Evolutionary conservation across 495 filamentous ascomycete species (phyloP).

Genomic region (Neurospora terricola): DNA sequence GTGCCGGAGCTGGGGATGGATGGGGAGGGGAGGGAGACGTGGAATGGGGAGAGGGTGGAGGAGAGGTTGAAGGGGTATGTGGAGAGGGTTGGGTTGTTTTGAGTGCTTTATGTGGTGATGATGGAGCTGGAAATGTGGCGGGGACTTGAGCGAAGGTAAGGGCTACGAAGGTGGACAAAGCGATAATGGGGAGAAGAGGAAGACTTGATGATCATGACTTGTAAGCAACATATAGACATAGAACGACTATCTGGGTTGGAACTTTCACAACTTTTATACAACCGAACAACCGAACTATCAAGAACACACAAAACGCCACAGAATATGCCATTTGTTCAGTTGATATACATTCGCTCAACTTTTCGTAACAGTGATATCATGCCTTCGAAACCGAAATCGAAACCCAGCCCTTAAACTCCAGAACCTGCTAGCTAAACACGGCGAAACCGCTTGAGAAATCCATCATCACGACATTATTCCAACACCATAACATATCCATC

Average conservation of each 20-base stretch:
- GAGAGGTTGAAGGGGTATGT: slow-evolving; percentile 45
- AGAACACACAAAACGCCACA: not conserved
- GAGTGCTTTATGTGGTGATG: not conserved
- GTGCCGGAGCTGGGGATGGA: slow-evolving; percentile 52
- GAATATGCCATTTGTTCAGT: not conserved
- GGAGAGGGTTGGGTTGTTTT: slow-evolving; percentile 6
- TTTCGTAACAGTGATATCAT: not conserved
- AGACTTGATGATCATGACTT: not conserved
- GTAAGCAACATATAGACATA: not conserved
- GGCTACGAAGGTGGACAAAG: not conserved
- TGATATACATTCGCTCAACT: not conserved
- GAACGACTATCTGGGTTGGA: not conserved
- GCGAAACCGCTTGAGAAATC: not conserved
- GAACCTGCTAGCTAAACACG: not conserved
- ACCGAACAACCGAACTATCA: not conserved
- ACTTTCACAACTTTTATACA: not conserved
- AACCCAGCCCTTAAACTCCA: not conserved
- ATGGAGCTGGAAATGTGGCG: not conserved
- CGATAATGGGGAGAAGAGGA: not conserved
- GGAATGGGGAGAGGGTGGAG: slow-evolving; percentile 58
- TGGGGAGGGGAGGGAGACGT: slow-evolving; percentile 52
- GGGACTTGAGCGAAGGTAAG: not conserved
- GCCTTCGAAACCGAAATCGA: not conserved
- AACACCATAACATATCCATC: not conserved
- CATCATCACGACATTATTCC: not conserved